A percentile compares a stretch with the other conserved stretches of the same genome.
These are phyloP conservation scores for Cordyceps javanica DNA, from an alignment of 2,329 filamentous ascomycete species.

Conservation along the genomic window DNA sequence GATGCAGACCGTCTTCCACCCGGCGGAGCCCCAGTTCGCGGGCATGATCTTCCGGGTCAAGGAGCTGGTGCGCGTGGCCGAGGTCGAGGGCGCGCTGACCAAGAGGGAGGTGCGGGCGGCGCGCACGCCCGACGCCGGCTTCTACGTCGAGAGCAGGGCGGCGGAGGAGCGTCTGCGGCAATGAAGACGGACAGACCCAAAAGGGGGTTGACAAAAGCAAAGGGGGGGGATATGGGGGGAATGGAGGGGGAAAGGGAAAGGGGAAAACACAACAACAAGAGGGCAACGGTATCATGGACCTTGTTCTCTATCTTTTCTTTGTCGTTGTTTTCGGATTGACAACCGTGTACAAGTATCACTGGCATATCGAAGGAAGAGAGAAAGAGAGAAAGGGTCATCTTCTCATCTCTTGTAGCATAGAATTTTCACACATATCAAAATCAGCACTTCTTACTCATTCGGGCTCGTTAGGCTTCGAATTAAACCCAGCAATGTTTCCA, in stretches of 20 bases:
- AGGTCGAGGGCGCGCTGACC: slow-evolving; percentile 62
- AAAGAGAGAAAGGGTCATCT: background rate
- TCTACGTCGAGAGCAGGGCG: slow-evolving; percentile 62
- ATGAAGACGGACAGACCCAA: no score
- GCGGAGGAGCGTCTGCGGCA: background rate
- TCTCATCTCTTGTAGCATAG: background rate
- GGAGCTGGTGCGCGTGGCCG: slow-evolving; percentile 77
- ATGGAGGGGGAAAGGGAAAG: background rate
- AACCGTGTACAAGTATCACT: slow-evolving; percentile 2
- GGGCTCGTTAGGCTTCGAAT: background rate
- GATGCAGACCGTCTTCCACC: slow-evolving; percentile 83
- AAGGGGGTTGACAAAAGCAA: no score
- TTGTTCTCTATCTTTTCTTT: background rate
- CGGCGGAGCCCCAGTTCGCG: slow-evolving; percentile 71
- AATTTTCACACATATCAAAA: background rate
- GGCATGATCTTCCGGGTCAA: slow-evolving; percentile 94
- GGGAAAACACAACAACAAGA: background rate
- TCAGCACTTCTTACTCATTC: background rate
- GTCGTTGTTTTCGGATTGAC: background rate
- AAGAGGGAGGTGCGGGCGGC: slow-evolving; percentile 63
- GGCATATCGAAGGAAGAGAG: background rate
- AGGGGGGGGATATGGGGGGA: no score
- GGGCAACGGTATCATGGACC: background rate
- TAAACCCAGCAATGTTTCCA: background rate
- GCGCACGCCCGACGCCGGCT: slow-evolving; percentile 72